Evolutionary conservation across 2,329 filamentous ascomycete species (phyloP).

Genomic region (Macroventuria anomochaeta): DNA sequence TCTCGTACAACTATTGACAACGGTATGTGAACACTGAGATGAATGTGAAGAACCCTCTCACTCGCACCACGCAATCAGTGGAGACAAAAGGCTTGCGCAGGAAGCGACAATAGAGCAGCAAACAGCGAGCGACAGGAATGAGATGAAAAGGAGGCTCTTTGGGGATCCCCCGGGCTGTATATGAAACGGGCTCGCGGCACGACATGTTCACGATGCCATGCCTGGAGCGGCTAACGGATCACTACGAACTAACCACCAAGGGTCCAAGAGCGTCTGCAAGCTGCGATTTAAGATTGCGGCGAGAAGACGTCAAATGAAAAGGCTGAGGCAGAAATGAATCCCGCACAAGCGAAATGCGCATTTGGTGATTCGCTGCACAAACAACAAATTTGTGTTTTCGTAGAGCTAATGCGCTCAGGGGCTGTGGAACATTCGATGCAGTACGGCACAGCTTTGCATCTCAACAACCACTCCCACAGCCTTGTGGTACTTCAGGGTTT

Average conservation of each 20-base stretch:
- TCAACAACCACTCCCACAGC: not conserved
- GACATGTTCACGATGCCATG: slow-evolving; percentile 28
- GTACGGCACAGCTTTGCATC: not conserved
- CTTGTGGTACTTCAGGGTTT: not conserved
- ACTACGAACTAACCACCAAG: slow-evolving; percentile 15
- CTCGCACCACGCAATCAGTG: slow-evolving; percentile 18
- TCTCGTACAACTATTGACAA: slow-evolving; percentile 27
- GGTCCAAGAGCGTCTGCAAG: slow-evolving; percentile 23
- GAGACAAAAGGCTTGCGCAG: slow-evolving; percentile 14
- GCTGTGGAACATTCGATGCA: slow-evolving; percentile 5
- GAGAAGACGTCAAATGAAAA: slow-evolving; percentile 19
- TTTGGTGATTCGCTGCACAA: slow-evolving; percentile 7
- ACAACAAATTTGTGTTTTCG: not conserved
- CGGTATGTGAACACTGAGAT: slow-evolving; percentile 18
- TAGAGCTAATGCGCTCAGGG: slow-evolving; percentile 10
- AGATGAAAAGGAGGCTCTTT: slow-evolving; percentile 25
- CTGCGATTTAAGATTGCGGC: slow-evolving; percentile 26
- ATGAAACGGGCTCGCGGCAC: slow-evolving; percentile 33
- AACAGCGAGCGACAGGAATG: slow-evolving; percentile 30
- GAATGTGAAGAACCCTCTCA: slow-evolving; percentile 33
- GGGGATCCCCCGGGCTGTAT: slow-evolving; percentile 32
- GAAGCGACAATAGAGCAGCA: slow-evolving; percentile 18
- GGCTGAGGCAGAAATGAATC: slow-evolving; percentile 21
- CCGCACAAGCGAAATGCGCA: slow-evolving; percentile 13
- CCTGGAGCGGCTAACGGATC: slow-evolving; percentile 25